These are phyloP conservation scores for Pichia pseudocactophila DNA, from an alignment of 805 yeast genomes.

Conservation along the genomic window DNA sequence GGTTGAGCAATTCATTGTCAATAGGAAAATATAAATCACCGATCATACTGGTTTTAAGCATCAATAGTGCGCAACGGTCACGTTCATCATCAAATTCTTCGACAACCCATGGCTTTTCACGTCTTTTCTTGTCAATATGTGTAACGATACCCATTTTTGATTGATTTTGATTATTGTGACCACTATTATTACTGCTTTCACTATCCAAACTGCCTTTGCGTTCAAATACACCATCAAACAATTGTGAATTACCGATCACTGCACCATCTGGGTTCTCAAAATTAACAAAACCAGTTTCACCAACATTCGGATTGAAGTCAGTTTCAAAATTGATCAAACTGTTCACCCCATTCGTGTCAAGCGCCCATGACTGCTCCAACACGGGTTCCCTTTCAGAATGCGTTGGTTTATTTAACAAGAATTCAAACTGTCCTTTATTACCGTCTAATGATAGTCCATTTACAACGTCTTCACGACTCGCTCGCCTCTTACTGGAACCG, in stretches of 20 bases:
- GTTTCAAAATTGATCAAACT: too few relatives aligned
- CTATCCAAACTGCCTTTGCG: too few relatives aligned
- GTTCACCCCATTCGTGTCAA: not conserved
- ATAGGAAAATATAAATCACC: conserved; percentile 6
- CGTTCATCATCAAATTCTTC: conserved; percentile 42
- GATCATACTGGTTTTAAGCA: conserved; percentile 32
- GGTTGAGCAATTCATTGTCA: conserved; percentile 1
- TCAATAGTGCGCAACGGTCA: conserved; percentile 39
- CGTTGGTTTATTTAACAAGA: conserved; percentile 8
- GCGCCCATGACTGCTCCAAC: not conserved
- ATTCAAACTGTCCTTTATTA: conserved; percentile 3
- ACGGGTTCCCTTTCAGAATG: not conserved
- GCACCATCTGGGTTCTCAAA: too few relatives aligned
- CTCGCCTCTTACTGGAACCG: conserved; percentile 22
- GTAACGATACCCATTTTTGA: conserved; percentile 2
- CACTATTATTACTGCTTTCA: too few relatives aligned
- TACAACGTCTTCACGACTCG: conserved; percentile 2
- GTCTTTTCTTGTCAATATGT: conserved; percentile 6
- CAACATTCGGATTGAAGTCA: too few relatives aligned
- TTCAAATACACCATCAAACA: too few relatives aligned
- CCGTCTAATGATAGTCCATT: not conserved
- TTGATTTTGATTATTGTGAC: too few relatives aligned
- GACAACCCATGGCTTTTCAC: conserved; percentile 41
- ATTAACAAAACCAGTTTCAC: too few relatives aligned
- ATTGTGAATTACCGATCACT: too few relatives aligned